phyloP scores from a whole-genome alignment of 2,329 filamentous ascomycete genomes.

The Allantophomopsis lycopodina region DNA sequence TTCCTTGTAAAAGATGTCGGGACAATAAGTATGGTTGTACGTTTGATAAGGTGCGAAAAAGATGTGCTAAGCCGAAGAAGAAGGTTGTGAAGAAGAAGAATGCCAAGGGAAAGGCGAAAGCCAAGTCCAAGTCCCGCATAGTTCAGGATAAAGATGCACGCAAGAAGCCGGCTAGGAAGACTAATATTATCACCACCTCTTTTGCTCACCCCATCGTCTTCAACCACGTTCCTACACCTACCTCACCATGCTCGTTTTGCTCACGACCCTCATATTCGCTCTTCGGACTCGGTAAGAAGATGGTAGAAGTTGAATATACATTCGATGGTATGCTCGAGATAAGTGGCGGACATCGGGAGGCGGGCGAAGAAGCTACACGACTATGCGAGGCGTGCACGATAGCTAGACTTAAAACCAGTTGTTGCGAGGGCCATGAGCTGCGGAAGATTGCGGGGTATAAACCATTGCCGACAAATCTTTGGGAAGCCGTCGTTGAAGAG shows the following conservation, averaged over 20 bases:
- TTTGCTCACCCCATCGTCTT: slow-evolving; percentile 17
- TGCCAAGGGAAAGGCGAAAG: neutral
- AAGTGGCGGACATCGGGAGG: neutral
- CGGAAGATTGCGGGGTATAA: neutral
- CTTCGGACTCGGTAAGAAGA: neutral
- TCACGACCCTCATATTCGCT: neutral
- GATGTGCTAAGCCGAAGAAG: neutral
- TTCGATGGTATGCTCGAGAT: neutral
- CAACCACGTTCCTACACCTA: slow-evolving; percentile 4
- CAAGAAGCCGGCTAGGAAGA: no score
- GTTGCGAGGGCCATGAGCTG: neutral
- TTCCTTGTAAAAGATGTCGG: neutral
- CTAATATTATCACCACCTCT: slow-evolving; percentile 7
- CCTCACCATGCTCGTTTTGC: neutral
- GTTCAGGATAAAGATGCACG: neutral
- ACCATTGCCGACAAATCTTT: neutral
- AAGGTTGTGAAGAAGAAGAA: neutral
- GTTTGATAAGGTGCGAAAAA: neutral
- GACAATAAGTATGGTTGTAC: neutral
- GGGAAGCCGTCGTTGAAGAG: neutral
- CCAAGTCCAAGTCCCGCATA: neutral
- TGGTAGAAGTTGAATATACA: neutral
- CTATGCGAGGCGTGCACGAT: neutral
- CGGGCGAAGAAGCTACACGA: neutral
- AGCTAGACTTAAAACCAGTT: neutral